Base-by-base conservation (phyloP, 2,329 filamentous ascomycete genomes). In the Epichloe uncinata region DNA sequence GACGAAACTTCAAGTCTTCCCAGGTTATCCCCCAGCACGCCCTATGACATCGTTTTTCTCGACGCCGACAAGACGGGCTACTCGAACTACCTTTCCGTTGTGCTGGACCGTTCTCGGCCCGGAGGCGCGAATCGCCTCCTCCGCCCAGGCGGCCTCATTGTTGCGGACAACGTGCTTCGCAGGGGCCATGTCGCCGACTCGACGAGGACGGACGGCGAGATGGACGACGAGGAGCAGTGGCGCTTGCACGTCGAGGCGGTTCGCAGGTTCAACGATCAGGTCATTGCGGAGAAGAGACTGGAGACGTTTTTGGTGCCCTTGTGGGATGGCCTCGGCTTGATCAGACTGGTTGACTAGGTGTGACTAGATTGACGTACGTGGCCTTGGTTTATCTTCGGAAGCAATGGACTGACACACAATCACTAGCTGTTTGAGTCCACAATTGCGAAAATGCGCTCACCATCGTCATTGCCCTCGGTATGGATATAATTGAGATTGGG, bases 1-100 rank as follows among this genome's bases (percentile, higher is more conserved):
- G 26, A 9, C 26, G 26, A 9, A 30, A 30, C 66, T 6, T 54
- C 67, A 68, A 68, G 52, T 55, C 61, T 51, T 50, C 59, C 36
- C 60, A 69, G 66, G 36, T 55, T 64, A 33, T 41, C 47, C 33
- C 54, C 58, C 22, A 41, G 30, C 9, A 51, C 55, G 55, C 71
- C 75, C 4, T 78, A 73, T 54, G 75, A 78, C 58, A 61, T 77
- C 42, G 66, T 77, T 58, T 78, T 78, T 58, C 68, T 77, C 53
- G 74, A 77, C 51, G 74, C 74, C 22, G 67, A 78, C 51, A 78
- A 78, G 62, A 62, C 66, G 0, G 72, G 70, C n/a, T 77, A 78
- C 56, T 69, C 70, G 0, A 58, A 56, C 6, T 78, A 77, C 58
- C 64, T 78, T 37, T 58, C 62, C 18, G 63, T 68, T 33, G 69